Percentiles rank a stretch among this genome's conserved stretches.
These are phyloP conservation scores for Apiotrichum mycotoxinovorans DNA, from an alignment of 1,284 basidiomycete genomes.

Conservation along the genomic window DNA sequence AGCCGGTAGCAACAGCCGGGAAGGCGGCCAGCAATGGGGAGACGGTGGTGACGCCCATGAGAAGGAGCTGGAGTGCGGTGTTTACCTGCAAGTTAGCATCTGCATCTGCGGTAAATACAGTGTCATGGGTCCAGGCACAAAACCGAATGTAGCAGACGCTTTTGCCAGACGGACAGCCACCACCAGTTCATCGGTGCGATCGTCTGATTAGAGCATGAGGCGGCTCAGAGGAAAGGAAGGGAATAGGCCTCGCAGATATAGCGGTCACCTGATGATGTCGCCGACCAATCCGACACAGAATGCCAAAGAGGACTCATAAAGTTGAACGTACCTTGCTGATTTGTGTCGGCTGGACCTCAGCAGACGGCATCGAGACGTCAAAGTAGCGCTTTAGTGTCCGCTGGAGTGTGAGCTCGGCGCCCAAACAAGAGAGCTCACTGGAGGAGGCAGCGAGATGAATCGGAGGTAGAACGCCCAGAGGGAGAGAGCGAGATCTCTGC, in stretches of 20 bases:
- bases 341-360: conserved; percentile 81
- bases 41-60: conserved; percentile 85
- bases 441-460: conserved; percentile 79
- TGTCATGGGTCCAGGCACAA: too few relatives aligned
- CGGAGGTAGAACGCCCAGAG: conserved; percentile 91
- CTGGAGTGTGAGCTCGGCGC: conserved; percentile 50
- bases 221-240: too few relatives aligned
- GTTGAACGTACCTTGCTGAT: conserved; percentile 71
- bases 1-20: conserved; percentile 57
- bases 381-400: conserved; percentile 91
- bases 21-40: conserved; percentile 65
- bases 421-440: conserved; percentile 55
- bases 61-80: conserved; percentile 81
- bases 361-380: conserved; percentile 91
- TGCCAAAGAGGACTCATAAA: too few relatives aligned
- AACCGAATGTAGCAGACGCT: too few relatives aligned
- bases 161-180: too few relatives aligned
- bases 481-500: conserved; percentile 81
- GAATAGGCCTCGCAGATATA: too few relatives aligned
- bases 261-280: too few relatives aligned
- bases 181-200: too few relatives aligned
- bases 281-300: too few relatives aligned
- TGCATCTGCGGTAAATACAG: too few relatives aligned
- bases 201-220: too few relatives aligned
- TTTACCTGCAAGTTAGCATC: conserved; percentile 65